Conservation (phyloP, 2,329 filamentous ascomycete species). For the Pestalotiopsis sp. region DNA sequence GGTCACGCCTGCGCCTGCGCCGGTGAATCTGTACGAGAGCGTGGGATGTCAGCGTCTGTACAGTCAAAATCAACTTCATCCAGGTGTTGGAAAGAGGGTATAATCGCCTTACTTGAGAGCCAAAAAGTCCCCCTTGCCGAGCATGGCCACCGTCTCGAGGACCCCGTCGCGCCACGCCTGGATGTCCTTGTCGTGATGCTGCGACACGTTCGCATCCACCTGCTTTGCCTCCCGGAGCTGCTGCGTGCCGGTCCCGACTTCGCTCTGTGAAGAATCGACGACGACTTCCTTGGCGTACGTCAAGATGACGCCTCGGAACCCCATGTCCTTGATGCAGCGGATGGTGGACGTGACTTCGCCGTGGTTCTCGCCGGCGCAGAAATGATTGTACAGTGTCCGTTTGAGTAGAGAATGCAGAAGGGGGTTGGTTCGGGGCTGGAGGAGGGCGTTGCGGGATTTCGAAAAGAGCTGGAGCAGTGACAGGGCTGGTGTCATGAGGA, state of each 20-base stretch:
- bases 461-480: too few relatives aligned
- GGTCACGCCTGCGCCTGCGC: not conserved
- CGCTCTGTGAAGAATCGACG: not conserved
- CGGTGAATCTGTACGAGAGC: not conserved
- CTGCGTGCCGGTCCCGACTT: not conserved
- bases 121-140: not conserved
- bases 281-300: not conserved
- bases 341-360: not conserved
- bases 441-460: not conserved
- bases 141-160: not conserved
- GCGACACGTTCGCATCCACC: not conserved
- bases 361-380: not conserved
- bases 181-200: too few relatives aligned
- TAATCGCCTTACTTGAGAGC: not conserved
- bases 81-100: too few relatives aligned
- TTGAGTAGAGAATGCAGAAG: not conserved
- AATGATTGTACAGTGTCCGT: not conserved
- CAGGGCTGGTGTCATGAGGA: too few relatives aligned
- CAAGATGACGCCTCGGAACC: not conserved
- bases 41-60: not conserved
- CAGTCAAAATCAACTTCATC: too few relatives aligned
- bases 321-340: not conserved
- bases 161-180: not conserved
- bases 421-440: not conserved
- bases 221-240: not conserved